Evolutionary conservation across 164 flowering plant genomes (phyloP).

Genomic region (Tinospora cordifolia): DNA sequence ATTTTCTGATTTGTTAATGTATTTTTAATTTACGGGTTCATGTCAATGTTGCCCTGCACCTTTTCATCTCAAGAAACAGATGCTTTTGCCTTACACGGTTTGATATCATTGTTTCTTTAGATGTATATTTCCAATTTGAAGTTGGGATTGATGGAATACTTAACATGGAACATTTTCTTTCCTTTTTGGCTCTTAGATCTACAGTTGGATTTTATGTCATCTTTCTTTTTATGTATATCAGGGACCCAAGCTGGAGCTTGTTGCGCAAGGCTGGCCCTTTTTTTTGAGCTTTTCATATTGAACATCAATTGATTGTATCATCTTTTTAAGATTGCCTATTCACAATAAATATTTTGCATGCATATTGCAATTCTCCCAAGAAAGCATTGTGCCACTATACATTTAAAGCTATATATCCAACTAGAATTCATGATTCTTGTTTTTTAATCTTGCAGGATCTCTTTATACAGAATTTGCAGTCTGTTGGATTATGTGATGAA

Average conservation of each 20-base stretch:
- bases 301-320: not conserved
- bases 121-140: not conserved
- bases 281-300: too few species aligned
- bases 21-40: too few species aligned
- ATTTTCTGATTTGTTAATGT: too few species aligned
- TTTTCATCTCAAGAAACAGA: not conserved
- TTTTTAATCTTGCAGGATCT: conserved; percentile 52
- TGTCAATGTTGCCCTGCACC: too few species aligned
- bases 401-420: not conserved
- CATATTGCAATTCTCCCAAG: not conserved
- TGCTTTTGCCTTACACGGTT: not conserved
- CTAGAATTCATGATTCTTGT: not conserved
- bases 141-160: not conserved
- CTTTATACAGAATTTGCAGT: conserved; percentile 77
- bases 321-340: not conserved
- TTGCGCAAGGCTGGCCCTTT: not conserved
- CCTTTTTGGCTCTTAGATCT: too few species aligned
- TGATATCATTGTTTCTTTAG: not conserved
- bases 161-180: too few species aligned
- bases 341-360: not conserved
- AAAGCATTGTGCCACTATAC: not conserved
- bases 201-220: too few species aligned
- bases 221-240: not conserved
- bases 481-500: too few species aligned
- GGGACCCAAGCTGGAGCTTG: not conserved